A percentile compares a stretch with the other conserved stretches of the same genome.
phyloP scores from a whole-genome alignment of 83 land plant species.

The Thuja plicata region DNA sequence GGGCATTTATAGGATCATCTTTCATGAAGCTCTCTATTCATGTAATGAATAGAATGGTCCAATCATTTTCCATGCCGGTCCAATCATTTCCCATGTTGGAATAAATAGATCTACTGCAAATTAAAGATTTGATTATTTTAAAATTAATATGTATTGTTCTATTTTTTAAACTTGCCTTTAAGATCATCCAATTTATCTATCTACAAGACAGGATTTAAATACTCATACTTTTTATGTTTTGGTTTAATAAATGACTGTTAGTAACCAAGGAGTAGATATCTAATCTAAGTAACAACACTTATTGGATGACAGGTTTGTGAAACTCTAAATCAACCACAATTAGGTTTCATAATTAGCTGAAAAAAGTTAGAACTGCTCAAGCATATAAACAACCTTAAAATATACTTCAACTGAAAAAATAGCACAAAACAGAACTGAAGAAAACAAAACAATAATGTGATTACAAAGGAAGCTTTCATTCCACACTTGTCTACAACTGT shows the following conservation, averaged over 20 bases:
- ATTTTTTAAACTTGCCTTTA: no score
- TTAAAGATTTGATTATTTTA: background rate
- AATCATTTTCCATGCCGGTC: background rate
- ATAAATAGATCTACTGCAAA: background rate
- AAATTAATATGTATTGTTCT: no score
- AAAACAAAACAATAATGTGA: background rate
- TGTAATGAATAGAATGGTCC: background rate
- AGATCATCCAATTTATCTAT: background rate
- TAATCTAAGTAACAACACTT: background rate
- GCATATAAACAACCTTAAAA: background rate
- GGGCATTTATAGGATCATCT: background rate
- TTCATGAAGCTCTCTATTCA: background rate
- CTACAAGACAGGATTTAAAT: background rate
- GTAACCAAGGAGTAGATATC: background rate
- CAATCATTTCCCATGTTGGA: background rate
- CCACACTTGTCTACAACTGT: background rate
- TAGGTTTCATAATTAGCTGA: background rate
- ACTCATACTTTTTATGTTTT: background rate
- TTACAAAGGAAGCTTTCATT: background rate
- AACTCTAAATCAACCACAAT: background rate
- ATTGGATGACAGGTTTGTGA: background rate
- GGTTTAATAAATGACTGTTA: background rate
- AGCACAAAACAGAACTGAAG: background rate
- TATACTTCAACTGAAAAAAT: background rate
- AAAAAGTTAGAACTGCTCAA: background rate